Conservation (phyloP, 371 early-diverging fungal species). For the Batrachochytrium dendrobatidis region DNA sequence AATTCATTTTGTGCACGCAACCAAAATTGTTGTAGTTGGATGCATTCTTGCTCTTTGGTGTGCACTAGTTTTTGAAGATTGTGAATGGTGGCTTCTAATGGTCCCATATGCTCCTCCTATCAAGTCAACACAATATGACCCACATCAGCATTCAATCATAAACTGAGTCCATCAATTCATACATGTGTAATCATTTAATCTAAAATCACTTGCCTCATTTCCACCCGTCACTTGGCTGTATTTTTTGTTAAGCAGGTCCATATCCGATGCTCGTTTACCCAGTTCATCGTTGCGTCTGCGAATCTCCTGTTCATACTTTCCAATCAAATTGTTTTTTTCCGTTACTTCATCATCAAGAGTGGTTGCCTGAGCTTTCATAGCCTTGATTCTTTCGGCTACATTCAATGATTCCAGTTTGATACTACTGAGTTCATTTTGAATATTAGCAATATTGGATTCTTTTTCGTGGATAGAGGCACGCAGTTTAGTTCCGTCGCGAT, state of each 20-base stretch:
- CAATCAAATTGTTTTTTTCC: slow-evolving; percentile 37
- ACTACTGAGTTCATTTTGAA: slow-evolving; percentile 39
- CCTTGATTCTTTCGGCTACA: slow-evolving; percentile 15
- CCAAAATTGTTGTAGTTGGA: slow-evolving; percentile 47
- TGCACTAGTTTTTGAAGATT: slow-evolving; percentile 38
- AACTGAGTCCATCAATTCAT: background rate
- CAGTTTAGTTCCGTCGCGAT: slow-evolving; percentile 32
- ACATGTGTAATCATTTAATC: background rate
- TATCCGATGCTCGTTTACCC: slow-evolving; percentile 44
- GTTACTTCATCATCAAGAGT: slow-evolving; percentile 30
- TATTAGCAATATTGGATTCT: slow-evolving; percentile 33
- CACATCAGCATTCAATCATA: background rate
- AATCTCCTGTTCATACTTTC: slow-evolving; percentile 52
- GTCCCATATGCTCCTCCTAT: slow-evolving; percentile 43
- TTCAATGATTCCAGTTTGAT: slow-evolving; percentile 34
- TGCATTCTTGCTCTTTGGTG: slow-evolving; percentile 41
- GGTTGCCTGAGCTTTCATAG: slow-evolving; percentile 26
- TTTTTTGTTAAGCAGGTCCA: slow-evolving; percentile 51
- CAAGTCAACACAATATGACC: background rate
- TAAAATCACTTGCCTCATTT: slow-evolving; percentile 24
- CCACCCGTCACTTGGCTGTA: slow-evolving; percentile 37
- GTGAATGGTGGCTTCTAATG: slow-evolving; percentile 51
- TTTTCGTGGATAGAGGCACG: slow-evolving; percentile 39
- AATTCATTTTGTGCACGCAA: slow-evolving; percentile 48
- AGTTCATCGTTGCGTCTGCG: slow-evolving; percentile 43